These are phyloP conservation scores for Trichoderma virens DNA, from an alignment of 495 filamentous ascomycete species.

Conservation along the genomic window DNA sequence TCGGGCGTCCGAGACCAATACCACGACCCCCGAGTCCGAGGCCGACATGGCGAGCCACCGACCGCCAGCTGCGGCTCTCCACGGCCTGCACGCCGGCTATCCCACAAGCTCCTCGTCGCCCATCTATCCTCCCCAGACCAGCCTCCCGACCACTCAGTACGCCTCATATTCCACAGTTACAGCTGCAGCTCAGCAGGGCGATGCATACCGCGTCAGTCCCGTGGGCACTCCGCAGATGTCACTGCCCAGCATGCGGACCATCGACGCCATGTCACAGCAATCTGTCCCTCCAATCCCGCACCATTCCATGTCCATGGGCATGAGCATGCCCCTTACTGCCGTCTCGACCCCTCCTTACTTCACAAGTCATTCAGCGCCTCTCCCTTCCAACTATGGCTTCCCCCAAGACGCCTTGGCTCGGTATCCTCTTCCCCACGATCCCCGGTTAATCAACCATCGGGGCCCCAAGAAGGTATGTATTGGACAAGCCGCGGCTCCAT, in stretches of 20 bases:
- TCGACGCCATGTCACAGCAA: slow-evolving; percentile 41
- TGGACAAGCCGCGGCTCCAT: slow-evolving; percentile 9
- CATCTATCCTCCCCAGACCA: slow-evolving; percentile 52
- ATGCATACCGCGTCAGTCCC: slow-evolving; percentile 45
- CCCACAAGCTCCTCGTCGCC: slow-evolving; percentile 32
- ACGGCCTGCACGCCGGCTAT: slow-evolving; percentile 45
- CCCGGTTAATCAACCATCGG: slow-evolving; percentile 62
- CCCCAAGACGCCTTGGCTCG: slow-evolving; percentile 39
- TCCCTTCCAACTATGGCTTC: slow-evolving; percentile 37
- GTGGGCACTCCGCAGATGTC: slow-evolving; percentile 44
- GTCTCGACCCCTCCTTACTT: slow-evolving; percentile 23
- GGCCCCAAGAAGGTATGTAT: slow-evolving; percentile 74
- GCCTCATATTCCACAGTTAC: slow-evolving; percentile 39
- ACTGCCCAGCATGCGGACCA: slow-evolving; percentile 59
- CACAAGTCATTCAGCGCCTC: slow-evolving; percentile 25
- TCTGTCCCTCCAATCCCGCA: slow-evolving; percentile 28
- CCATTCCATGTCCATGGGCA: slow-evolving; percentile 25
- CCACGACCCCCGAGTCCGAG: background rate
- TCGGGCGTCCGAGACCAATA: background rate
- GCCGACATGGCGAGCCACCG: background rate
- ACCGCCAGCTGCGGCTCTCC: slow-evolving; percentile 18
- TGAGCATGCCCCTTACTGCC: slow-evolving; percentile 20
- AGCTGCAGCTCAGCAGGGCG: slow-evolving; percentile 39
- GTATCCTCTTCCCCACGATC: slow-evolving; percentile 53
- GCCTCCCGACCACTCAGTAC: slow-evolving; percentile 39